These are phyloP conservation scores for Hypoxylon sp. DNA, from an alignment of 2,329 filamentous ascomycete genomes.

Conservation along the genomic window DNA sequence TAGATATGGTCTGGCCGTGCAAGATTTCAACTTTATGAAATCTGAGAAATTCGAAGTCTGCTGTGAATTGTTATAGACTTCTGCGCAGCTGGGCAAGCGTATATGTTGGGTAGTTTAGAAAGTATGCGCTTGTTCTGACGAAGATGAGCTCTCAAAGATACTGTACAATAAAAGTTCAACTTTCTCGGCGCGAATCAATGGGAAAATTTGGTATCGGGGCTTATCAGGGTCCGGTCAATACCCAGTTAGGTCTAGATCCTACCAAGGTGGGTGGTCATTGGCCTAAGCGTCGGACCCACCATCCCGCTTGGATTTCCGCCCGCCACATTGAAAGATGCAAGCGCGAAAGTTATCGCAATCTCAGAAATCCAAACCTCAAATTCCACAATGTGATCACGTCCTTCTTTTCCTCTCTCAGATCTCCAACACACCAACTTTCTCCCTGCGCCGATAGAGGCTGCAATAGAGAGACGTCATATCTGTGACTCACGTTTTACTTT, in stretches of 20 bases:
- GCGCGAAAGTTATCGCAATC: conserved; percentile 46
- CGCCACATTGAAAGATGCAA: conserved; percentile 45
- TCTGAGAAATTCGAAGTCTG: neutral
- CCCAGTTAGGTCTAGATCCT: conserved; percentile 17
- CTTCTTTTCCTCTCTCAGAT: conserved; percentile 20
- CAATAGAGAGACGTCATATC: conserved; percentile 20
- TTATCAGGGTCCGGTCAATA: conserved; percentile 28
- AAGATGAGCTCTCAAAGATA: conserved; percentile 2
- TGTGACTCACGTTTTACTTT: conserved; percentile 10
- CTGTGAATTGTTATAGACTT: neutral
- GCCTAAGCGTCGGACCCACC: conserved; percentile 34
- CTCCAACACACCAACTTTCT: conserved; percentile 23
- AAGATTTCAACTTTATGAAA: neutral
- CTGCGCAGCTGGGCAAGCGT: neutral
- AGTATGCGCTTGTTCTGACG: neutral
- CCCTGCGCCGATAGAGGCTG: conserved; percentile 32
- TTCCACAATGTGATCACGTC: conserved; percentile 50
- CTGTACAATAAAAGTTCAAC: conserved; percentile 8
- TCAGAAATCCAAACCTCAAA: conserved; percentile 42
- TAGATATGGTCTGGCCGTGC: neutral
- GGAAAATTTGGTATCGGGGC: conserved; percentile 37
- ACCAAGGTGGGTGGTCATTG: conserved; percentile 22
- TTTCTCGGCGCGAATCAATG: conserved; percentile 28
- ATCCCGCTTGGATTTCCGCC: conserved; percentile 42
- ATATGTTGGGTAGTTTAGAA: neutral